Evolutionary conservation across 768 basidiomycete species (phyloP), one percentile per base, ranked within the genome.

Genomic region (Psilocybe cubensis): DNA sequence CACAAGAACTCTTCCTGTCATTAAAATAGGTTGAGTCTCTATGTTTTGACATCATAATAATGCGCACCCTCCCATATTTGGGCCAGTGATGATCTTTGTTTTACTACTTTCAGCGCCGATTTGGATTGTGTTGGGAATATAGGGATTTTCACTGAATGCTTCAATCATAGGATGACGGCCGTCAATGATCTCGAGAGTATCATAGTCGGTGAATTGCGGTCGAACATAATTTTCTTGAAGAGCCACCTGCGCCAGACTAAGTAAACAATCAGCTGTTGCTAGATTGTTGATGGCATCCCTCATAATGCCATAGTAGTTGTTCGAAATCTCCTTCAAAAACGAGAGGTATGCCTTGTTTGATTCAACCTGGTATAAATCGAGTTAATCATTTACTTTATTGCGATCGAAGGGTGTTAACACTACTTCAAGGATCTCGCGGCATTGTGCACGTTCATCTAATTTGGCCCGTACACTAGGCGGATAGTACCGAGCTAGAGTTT

Each of bases 101-200:
- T 82, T 72, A 3, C 84, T 70, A 18, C 73, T 67, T 12, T 67
- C 77, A 17, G 75, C 80, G 7, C 88, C 88, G 68, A 97, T 84
- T 1, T 72, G 65, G 17, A 96, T 71, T 11, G 85, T 82, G 69
- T 97, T 98, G 2, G 94, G 88, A 1, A 98, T 88, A 72, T 93
- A 96, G 2, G 94, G 92, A 59, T 91, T 86, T 1, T 86, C 74
- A 35, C 85, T 78, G 20, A 95, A 72, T 8, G 81, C 81, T 70
- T 97, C 96, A 14, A 96, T 85, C 85, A 98, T 94, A 0, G 96
- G 96, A 76, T 99, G 96, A 10, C 94, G 82, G 0, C 93, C 96
- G n/a, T 88, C 84, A 10, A 80, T 72, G 27, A 98, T 90, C 58
- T 92, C 87, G 11, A 98, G 75, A 23, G 70, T 70, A 46, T 87